A percentile compares a stretch with the other conserved stretches of the same genome.
These are phyloP conservation scores for Psidium friedrichsthalianum DNA, from an alignment of 345 rosid species.

Conservation along the genomic window DNA sequence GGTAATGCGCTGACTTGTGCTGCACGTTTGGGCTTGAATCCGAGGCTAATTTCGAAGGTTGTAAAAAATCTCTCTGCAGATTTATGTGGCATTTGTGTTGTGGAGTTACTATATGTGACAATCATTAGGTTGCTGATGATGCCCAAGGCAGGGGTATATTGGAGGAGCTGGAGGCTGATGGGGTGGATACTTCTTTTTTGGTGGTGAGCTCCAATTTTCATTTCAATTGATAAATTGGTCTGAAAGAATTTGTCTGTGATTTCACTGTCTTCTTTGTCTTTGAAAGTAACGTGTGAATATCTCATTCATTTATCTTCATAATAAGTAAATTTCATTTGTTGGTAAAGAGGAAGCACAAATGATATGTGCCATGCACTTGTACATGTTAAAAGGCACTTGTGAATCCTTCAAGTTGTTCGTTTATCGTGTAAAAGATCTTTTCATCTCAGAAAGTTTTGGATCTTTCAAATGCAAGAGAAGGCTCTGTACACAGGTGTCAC, in stretches of 20 bases:
- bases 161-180: slow-evolving; percentile 48
- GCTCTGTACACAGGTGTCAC: neutral
- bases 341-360: neutral
- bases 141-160: slow-evolving; percentile 38
- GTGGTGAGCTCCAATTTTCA: slow-evolving; percentile 25
- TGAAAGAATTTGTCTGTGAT: neutral
- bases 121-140: slow-evolving; percentile 39
- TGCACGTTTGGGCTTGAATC: slow-evolving; percentile 49
- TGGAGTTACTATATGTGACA: neutral
- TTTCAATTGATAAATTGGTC: neutral
- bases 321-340: neutral
- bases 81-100: neutral
- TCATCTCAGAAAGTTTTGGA: neutral
- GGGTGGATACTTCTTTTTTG: slow-evolving; percentile 52
- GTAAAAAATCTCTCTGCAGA: neutral
- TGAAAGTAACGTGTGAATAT: neutral
- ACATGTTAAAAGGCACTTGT: neutral
- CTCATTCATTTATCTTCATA: neutral
- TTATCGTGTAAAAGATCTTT: neutral
- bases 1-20: slow-evolving; percentile 56
- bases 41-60: slow-evolving; percentile 58
- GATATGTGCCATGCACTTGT: neutral
- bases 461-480: neutral
- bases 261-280: neutral
- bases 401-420: neutral